Base-by-base conservation (phyloP, 2,329 filamentous ascomycete species). In the Colletotrichum siamense region DNA sequence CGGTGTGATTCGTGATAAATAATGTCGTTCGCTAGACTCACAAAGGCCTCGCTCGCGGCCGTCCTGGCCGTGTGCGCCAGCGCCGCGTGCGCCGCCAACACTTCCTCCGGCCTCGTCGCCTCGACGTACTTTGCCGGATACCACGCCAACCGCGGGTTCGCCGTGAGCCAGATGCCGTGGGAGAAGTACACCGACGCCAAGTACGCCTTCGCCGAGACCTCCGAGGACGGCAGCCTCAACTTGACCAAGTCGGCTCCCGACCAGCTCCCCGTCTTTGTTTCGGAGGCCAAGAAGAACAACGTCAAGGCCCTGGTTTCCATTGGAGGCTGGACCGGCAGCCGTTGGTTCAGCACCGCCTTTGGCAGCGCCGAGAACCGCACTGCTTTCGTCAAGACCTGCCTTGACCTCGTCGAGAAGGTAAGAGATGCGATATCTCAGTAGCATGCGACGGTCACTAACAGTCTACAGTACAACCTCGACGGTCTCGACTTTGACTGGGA, bases 401-500 rank as follows among this genome's bases (percentile, higher is more conserved):
- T 79, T 32, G 78, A 80, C 26, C 36, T 80, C 16, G 76, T 80
- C 39, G 70, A 72, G 26, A 62, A 79, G 70, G 64, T 78, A 78
- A 22, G 28, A 28, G 1, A 24, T 12, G 18, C 28, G 15, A n/a
- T n/a, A 5, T 30, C 30, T 16, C 16, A n/a, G 6, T 18, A 18
- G 7, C 6, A 22, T 22, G 15, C 61, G 22, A 32, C 39, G 34
- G 6, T 8, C 3, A 2, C 39, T 55, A 24, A 67, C 28, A 13
- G 6, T 10, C 22, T 8, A 30, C 22, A 68, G 68, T 70, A 70
- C n/a, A 34, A 36, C n/a, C 59, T 70, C 34, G 68, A 70, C 13
- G 68, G 79, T 18, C 61, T 80, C 8, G 79, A 80, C 68, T 77
- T 79, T 12, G 79, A 80, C 67, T 79, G 61, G n/a, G 79, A 80